A percentile compares a stretch with the other conserved stretches of the same genome.
phyloP scores from a whole-genome alignment of 1,284 basidiomycete species.

The Wallemia mellicola region DNA sequence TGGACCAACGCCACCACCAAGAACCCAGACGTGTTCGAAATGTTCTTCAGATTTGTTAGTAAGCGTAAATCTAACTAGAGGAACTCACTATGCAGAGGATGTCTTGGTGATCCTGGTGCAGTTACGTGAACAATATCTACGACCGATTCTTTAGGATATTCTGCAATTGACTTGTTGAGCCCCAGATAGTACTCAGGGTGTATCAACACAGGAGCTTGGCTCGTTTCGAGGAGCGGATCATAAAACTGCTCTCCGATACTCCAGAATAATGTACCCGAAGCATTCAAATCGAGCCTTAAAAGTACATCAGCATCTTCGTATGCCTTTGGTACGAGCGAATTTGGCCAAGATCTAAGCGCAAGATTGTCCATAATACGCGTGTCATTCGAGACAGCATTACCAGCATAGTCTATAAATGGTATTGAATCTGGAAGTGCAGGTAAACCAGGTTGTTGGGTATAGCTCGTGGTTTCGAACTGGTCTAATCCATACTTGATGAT shows the following conservation, averaged over 20 bases:
- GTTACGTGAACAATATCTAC: background rate
- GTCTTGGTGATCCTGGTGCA: background rate
- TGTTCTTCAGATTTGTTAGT: no score
- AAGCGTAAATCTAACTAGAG: background rate
- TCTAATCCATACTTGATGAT: background rate
- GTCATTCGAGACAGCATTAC: background rate
- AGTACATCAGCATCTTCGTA: background rate
- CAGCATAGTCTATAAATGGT: background rate
- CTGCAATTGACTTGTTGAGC: background rate
- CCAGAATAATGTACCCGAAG: background rate
- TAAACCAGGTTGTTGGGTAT: background rate
- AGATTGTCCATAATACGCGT: background rate
- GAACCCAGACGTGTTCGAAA: background rate
- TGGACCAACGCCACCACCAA: background rate
- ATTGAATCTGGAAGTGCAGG: background rate
- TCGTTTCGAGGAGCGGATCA: background rate
- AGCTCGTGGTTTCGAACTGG: background rate
- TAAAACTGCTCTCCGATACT: background rate
- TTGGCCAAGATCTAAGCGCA: background rate
- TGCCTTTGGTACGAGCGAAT: background rate
- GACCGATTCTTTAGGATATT: background rate
- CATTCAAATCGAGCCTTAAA: background rate
- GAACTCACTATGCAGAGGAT: background rate
- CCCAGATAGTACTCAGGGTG: background rate
- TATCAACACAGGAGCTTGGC: background rate